Evolutionary conservation across 2,329 filamentous ascomycete genomes (phyloP).

Genomic region (Pyricularia sp.): DNA sequence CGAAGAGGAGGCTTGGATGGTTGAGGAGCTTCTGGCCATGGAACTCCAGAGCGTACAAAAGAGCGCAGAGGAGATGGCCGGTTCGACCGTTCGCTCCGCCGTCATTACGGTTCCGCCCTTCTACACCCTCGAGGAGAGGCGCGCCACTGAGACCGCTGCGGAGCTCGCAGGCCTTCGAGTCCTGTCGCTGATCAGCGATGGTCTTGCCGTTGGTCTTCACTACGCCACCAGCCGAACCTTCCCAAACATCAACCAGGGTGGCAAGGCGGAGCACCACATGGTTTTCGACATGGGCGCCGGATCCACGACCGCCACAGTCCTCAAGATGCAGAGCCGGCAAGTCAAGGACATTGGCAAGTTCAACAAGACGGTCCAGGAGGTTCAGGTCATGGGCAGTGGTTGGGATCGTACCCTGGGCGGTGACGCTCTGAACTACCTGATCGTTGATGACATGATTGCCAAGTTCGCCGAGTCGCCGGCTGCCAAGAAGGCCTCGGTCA

Average conservation of each 20-base stretch:
- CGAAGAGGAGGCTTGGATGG: constrained; percentile 54
- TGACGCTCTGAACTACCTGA: constrained; percentile 74
- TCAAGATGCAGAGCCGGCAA: constrained; percentile 77
- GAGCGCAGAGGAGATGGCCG: constrained; percentile 76
- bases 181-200: constrained; percentile 74
- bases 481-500: constrained; percentile 51
- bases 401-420: constrained; percentile 88
- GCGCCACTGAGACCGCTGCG: constrained; percentile 71
- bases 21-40: constrained; percentile 95
- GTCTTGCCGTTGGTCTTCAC: constrained; percentile 83
- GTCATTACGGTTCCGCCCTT: constrained; percentile 86
- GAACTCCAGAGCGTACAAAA: constrained; percentile 80
- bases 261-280: constrained; percentile 80
- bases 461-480: constrained; percentile 61
- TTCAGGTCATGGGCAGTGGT: constrained; percentile 73
- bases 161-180: constrained; percentile 80
- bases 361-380: constrained; percentile 95
- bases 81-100: constrained; percentile 60
- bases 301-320: constrained; percentile 76
- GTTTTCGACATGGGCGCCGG: constrained; percentile 98
- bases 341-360: constrained; percentile 87
- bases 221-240: constrained; percentile 89
- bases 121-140: constrained; percentile 81
- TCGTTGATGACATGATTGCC: constrained; percentile 77
- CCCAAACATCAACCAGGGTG: constrained; percentile 67